Evolutionary conservation across 306 rosid genomes (phyloP).

Genomic region (Hippophae gyantsensis): DNA sequence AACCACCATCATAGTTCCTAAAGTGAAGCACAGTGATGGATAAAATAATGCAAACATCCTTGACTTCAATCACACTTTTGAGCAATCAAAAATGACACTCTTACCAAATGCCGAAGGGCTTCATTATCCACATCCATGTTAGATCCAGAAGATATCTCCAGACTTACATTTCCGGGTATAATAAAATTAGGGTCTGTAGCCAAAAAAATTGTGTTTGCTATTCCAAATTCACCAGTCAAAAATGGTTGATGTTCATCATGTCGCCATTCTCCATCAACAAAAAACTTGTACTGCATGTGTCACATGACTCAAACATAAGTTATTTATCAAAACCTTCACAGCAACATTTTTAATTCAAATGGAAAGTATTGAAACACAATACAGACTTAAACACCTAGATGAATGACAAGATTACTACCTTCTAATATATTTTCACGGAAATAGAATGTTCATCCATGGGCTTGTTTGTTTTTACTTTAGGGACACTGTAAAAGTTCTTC

Average conservation of each 20-base stretch:
- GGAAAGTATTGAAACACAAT: background rate
- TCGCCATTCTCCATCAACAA: constrained; percentile 95
- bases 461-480: too few species aligned
- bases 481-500: too few species aligned
- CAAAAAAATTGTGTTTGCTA: constrained; percentile 68
- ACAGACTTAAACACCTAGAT: background rate
- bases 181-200: constrained; percentile 55
- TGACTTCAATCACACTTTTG: constrained; percentile 13
- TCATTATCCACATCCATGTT: constrained; percentile 93
- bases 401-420: background rate
- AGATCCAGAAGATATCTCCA: constrained; percentile 51
- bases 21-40: constrained; percentile 2
- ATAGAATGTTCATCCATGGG: background rate
- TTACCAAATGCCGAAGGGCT: constrained; percentile 64
- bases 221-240: constrained; percentile 62
- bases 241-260: constrained; percentile 77
- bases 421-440: background rate
- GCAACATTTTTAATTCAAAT: constrained; percentile 7
- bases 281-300: constrained; percentile 86
- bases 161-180: constrained; percentile 37
- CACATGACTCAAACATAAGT: constrained; percentile 13
- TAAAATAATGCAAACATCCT: background rate
- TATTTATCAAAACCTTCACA: constrained; percentile 1
- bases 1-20: constrained; percentile 4
- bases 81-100: constrained; percentile 18